Evolutionary conservation across 1,284 basidiomycete species (phyloP), one percentile per base, ranked within the genome.

Genomic region (Inonotus hispidus): DNA sequence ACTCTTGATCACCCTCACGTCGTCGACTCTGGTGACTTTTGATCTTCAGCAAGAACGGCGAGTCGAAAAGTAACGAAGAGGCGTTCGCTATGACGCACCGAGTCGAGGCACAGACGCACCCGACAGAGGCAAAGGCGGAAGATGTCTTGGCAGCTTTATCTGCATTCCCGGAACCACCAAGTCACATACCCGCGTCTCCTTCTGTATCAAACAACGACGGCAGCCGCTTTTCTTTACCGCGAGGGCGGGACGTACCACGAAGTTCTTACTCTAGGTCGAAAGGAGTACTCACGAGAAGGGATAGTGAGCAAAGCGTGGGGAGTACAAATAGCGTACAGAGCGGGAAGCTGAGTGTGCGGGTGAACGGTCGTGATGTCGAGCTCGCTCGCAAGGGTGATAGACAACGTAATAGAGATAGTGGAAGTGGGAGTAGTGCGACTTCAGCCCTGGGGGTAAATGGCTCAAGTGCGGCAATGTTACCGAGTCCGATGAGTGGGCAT

Each of bases 151-250:
- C 29, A 16, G 50, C 50, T 25, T 27, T 65, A 6, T 63, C 64
- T 37, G 56, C 61, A 21, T 65, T 65, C 49, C 64, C 64, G 4
- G 50, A 62, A 1, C 64, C 64, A 19, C 64, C 64, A 23, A 61
- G 52, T 6, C 58, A 60, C 29, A 63, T 65, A 37, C 64, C 64
- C 19, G 25, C 56, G 7, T 57, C 58, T 38, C 59, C 64, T 27
- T 23, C 53, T 21, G 37, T 39, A 4, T 46, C 58, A 1, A 19
- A 32, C 32, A 25, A 21, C 13, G 13, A 27, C 23, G 25, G 23
- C 27, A 45, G 23, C 16, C 29, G 16, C 25, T 25, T 53, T 25
- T 38, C 37, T 14, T 29, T 19, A 27, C 37, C 50, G 21, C 47
- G 46, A 27, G 57, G 52, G 58, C 37, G 25, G 21, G 13, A 57